phyloP scores from a whole-genome alignment of 148 eudicot species.

The Drosera capensis region DNA sequence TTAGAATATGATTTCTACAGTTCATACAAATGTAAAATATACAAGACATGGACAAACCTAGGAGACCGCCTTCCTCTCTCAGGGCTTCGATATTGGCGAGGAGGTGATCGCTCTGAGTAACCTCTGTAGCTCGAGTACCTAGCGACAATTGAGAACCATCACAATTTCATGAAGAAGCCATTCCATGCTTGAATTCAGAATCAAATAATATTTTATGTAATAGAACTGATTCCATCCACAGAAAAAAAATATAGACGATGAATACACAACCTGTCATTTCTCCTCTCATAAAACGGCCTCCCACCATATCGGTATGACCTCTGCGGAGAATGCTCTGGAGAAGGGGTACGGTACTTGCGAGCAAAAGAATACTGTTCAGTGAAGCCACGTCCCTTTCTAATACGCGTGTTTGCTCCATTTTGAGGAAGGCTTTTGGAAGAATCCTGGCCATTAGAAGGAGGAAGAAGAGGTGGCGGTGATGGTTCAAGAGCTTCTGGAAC shows the following conservation, averaged over 20 bases:
- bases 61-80: slow-evolving; percentile 74
- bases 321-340: slow-evolving; percentile 72
- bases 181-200: too few species aligned
- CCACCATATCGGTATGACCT: slow-evolving; percentile 53
- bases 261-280: slow-evolving; percentile 45
- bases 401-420: slow-evolving; percentile 67
- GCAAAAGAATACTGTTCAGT: slow-evolving; percentile 67
- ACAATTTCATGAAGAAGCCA: slow-evolving; percentile 4
- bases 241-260: too few species aligned
- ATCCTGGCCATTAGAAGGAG: slow-evolving; percentile 20
- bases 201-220: too few species aligned
- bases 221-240: too few species aligned
- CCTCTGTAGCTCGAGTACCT: slow-evolving; percentile 57
- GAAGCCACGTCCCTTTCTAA: slow-evolving; percentile 95
- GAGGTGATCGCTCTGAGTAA: slow-evolving; percentile 53
- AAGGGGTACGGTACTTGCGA: slow-evolving; percentile 79
- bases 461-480: too few species aligned
- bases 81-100: slow-evolving; percentile 50
- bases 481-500: slow-evolving; percentile 19
- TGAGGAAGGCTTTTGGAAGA: slow-evolving; percentile 50
- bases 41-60: slow-evolving; percentile 37
- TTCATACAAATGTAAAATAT: neutral
- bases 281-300: slow-evolving; percentile 36
- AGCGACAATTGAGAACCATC: slow-evolving; percentile 7
- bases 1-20: neutral